Base-by-base conservation (phyloP, 78 protist genomes). In the Protostelium mycophagum region DNA sequence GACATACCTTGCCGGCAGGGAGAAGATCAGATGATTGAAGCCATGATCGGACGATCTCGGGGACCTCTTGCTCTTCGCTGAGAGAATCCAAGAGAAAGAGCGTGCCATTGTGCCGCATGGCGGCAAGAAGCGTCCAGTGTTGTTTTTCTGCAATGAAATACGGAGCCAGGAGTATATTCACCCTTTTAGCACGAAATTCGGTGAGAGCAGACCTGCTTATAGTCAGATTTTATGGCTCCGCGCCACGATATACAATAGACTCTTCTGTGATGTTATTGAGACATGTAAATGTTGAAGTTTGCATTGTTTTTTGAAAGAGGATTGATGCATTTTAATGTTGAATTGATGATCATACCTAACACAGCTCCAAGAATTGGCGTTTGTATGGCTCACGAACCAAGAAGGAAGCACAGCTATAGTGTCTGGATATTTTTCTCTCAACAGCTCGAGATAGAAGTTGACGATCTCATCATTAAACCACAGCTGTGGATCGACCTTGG, bases 391-490 rank as follows among this genome's bases (percentile, higher is more conserved):
- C 28, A 35, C 34, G 5, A 9, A 10, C 34, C 36, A 34, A 28
- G 34, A 35, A 25, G 36, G 86, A 35, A 35, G 5, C 28, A 85
- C 34, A 25, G 86, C 86, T 35, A 35, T 10, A 9, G 1, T 85
- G 28, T 85, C 36, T 34, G 86, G 36, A 9, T 85, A 16, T 25
- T 35, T 85, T 10, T 85, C 34, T 85, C 10, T 10, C 10, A 34
- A 85, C 34, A 93, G 9, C 34, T 87, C 89, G 86, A 93, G 29
- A 0, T 93, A 93, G 89, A 90, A 93, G 83, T 93, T 93, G n/a
- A 93, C 89, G 35, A 93, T 85, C 37, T 90, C 95, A 84, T 93
- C 95, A 73, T 93, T 93, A 5, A 93, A 37, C 95, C 95, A 93
- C 83, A 38, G 87, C 10, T 35, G 86, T 34, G 36, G 86, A 85